Evolutionary conservation across 306 rosid species (phyloP), one percentile per base, ranked within the genome.

Genomic region (Rosa multiflora): DNA sequence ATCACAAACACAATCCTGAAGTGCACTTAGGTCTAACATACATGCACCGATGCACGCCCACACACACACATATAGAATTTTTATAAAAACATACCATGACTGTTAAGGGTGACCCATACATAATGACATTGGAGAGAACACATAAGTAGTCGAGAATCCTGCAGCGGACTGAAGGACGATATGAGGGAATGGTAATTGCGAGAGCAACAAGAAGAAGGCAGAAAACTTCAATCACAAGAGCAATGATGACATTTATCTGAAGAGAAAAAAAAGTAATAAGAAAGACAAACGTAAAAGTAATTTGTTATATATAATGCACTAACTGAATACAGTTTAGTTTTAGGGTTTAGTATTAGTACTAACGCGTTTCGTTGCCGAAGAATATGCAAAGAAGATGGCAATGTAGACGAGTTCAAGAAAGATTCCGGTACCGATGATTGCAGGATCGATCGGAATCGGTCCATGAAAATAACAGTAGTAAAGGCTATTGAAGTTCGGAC

Each of bases 91-190:
- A 10, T 90, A 90, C 97, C 93, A 89, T 90, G 82, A 94, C 88
- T 0, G 97, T 94, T 79, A 90, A 83, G n/a, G 98, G 98, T 62
- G 98, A 77, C 43, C 71, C 18, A 75, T 94, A 88, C 98, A 94
- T 94, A 37, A 83, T 7, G 40, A 90, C 3, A 70, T 85, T 94
- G 89, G 91, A 88, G 73, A 89, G 1, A 23, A 90, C 78, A 49
- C 91, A 84, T 7, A 90, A 51, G 13, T 61, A 3, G 2, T 91
- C 97, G 56, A 89, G 69, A 39, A 90, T 70, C 21, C 81, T 3
- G 18, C 77, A 62, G 79, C 97, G 79, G 0, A 5, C 5, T 17
- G 70, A 46, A 21, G 53, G 32, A 52, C 52, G 82, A 75, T 83
- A 70, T 66, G 80, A 26, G 6, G 48, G 3, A 42, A 91, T 21